phyloP scores from a whole-genome alignment of 1,139 yeast genomes.

The Diutina rugosa region DNA sequence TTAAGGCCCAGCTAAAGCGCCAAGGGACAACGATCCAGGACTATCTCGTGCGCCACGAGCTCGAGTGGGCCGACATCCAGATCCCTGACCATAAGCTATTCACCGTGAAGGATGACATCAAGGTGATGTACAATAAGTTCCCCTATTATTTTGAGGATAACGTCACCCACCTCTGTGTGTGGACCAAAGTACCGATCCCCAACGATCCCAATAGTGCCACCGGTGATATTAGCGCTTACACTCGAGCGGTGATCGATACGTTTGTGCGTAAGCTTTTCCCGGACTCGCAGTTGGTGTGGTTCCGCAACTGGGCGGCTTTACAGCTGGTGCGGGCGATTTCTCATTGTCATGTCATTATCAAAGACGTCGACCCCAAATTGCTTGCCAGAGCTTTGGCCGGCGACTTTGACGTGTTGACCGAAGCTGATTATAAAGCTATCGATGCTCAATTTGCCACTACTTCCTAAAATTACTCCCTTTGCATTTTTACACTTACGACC shows the following conservation, averaged over 20 bases:
- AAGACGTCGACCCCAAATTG: background rate
- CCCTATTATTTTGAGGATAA: conserved; percentile 27
- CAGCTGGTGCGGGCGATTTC: background rate
- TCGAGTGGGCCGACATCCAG: conserved; percentile 17
- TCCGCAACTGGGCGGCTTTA: conserved; percentile 1
- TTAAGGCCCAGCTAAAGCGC: conserved; percentile 19
- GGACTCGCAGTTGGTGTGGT: background rate
- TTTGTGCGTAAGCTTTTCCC: background rate
- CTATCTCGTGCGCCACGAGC: conserved; percentile 22
- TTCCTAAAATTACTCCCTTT: background rate
- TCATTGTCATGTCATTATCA: background rate
- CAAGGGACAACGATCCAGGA: conserved; percentile 19
- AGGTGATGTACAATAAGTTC: conserved; percentile 26
- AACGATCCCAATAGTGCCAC: conserved; percentile 30
- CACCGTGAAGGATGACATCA: conserved; percentile 9
- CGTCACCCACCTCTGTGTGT: conserved; percentile 28
- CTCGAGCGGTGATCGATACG: background rate
- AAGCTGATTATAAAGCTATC: background rate
- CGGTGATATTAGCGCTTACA: background rate
- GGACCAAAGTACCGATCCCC: conserved; percentile 20
- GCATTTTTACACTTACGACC: background rate
- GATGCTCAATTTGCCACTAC: background rate
- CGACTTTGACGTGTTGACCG: background rate
- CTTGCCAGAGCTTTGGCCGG: background rate
- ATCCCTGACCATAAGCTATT: conserved; percentile 6